Conservation (phyloP, 2,329 filamentous ascomycete genomes). For the Byssochlamys sp. region DNA sequence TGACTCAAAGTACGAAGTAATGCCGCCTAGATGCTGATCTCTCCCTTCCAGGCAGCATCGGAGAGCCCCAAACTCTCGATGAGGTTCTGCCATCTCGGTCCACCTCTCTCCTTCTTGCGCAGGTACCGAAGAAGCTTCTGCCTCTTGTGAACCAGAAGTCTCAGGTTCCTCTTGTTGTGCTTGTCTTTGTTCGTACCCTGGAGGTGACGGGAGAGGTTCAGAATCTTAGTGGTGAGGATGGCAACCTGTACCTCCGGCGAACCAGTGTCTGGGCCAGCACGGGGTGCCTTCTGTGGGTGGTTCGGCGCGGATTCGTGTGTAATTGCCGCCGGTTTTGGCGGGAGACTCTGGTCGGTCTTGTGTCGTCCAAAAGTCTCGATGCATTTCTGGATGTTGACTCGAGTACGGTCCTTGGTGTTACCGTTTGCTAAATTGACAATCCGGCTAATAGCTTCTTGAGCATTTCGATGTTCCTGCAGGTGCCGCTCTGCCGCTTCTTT, state of each 20-base stretch:
- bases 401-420: conserved; percentile 65
- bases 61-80: conserved; percentile 75
- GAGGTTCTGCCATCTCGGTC: conserved; percentile 79
- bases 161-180: conserved; percentile 83
- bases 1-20: conserved; percentile 6
- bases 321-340: conserved; percentile 45
- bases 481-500: conserved; percentile 37
- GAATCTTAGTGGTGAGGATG: conserved; percentile 88
- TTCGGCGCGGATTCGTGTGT: conserved; percentile 32
- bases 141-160: conserved; percentile 73
- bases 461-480: conserved; percentile 53
- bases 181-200: conserved; percentile 72
- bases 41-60: conserved; percentile 78
- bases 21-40: conserved; percentile 60
- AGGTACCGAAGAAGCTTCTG: conserved; percentile 84
- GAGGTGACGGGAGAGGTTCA: conserved; percentile 64
- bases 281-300: conserved; percentile 43
- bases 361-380: conserved; percentile 84
- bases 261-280: conserved; percentile 85
- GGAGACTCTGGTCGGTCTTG: conserved; percentile 65
- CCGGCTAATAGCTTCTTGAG: conserved; percentile 64
- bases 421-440: conserved; percentile 71
- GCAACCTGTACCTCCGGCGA: conserved; percentile 96
- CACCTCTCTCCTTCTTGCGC: conserved; percentile 79
- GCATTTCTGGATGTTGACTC: conserved; percentile 75